Evolutionary conservation across 139 green algal species (phyloP).

Genomic region (Pseudopediastrum boryanum): DNA sequence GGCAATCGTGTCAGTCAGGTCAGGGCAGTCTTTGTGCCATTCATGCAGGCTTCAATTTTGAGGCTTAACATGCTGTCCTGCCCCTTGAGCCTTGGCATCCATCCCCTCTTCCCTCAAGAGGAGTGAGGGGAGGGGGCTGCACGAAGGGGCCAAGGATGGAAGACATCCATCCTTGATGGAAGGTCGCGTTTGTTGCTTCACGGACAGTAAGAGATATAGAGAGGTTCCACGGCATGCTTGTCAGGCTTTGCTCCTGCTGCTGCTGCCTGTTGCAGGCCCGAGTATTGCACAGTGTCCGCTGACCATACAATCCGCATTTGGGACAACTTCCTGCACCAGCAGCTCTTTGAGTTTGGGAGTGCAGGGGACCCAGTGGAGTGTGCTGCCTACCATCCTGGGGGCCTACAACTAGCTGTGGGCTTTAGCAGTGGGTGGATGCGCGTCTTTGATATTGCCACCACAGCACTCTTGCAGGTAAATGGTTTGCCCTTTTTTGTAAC

Average conservation of each 20-base stretch:
- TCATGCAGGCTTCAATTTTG: too few species aligned
- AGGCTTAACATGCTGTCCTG: too few species aligned
- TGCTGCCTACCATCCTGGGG: conserved; percentile 62
- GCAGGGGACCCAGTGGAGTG: conserved; percentile 26
- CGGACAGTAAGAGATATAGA: too few species aligned
- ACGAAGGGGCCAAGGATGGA: too few species aligned
- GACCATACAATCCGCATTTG: conserved; percentile 80
- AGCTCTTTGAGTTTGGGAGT: conserved; percentile 73
- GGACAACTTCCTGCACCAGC: conserved; percentile 57
- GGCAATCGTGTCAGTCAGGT: too few species aligned
- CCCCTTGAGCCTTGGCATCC: too few species aligned
- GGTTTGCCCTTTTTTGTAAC: not conserved
- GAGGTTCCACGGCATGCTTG: too few species aligned
- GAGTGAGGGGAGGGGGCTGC: too few species aligned
- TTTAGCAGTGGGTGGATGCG: conserved; percentile 66
- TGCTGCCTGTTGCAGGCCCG: conserved; percentile 32
- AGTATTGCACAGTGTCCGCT: conserved; percentile 62
- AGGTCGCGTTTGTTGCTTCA: too few species aligned
- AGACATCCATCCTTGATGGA: too few species aligned
- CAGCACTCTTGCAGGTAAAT: conserved; percentile 64
- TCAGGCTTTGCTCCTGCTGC: not conserved
- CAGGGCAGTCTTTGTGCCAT: too few species aligned
- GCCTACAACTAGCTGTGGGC: conserved; percentile 66
- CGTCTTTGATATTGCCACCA: conserved; percentile 73
- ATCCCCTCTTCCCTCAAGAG: too few species aligned